These are phyloP conservation scores for Saturnispora sekii DNA, from an alignment of 805 yeast species.

Conservation along the genomic window DNA sequence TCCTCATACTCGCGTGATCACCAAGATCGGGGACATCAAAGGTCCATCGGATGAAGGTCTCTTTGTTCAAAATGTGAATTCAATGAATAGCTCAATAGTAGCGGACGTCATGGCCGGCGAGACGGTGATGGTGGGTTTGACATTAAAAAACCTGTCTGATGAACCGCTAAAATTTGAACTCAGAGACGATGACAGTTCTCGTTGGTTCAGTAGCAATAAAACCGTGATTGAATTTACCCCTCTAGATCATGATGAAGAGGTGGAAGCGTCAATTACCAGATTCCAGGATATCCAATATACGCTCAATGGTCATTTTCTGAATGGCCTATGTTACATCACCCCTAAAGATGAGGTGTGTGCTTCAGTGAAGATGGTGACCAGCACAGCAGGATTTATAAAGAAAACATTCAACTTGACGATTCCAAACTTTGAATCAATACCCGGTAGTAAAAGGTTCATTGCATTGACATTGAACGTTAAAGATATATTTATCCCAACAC, in stretches of 20 bases:
- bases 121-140: constrained; percentile 12
- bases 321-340: constrained; percentile 3
- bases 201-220: constrained; percentile 14
- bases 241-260: constrained; percentile 4
- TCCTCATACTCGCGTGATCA: not conserved
- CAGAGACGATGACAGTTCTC: constrained; percentile 22
- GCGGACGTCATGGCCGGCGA: constrained; percentile 10
- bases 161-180: constrained; percentile 31
- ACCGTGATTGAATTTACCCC: constrained; percentile 7
- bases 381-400: constrained; percentile 11
- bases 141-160: constrained; percentile 29
- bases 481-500: constrained; percentile 31
- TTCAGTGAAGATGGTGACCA: constrained; percentile 9
- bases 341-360: constrained; percentile 2
- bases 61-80: constrained; percentile 1
- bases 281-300: constrained; percentile 3
- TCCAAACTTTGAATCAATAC: constrained; percentile 8
- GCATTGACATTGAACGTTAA: constrained; percentile 17
- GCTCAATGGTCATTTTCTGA: not conserved
- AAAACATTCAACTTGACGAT: constrained; percentile 13
- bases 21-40: constrained; percentile 2
- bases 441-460: constrained; percentile 13
- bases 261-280: not conserved
- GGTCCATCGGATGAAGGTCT: not conserved
- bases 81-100: not conserved